Base-by-base conservation (phyloP, 1,139 yeast genomes). In the Yamadazyma jaroonii region DNA sequence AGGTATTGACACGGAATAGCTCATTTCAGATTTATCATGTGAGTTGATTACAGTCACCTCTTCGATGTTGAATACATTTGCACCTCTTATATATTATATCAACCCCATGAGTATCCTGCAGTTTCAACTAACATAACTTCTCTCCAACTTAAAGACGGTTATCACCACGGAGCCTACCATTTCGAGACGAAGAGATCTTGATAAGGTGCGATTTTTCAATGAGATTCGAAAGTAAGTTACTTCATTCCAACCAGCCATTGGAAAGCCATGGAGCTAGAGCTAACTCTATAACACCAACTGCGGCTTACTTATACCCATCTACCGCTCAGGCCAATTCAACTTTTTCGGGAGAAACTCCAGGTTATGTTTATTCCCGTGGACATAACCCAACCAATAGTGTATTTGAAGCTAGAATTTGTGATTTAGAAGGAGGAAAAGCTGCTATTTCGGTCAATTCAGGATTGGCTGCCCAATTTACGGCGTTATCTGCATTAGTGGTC, bases 381-480 rank as follows among this genome's bases (percentile, higher is more conserved):
- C 83, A 78, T 77, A 90, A 90, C 69, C 97, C 97, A 44, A 90
- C 97, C 46, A 81, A 74, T 42, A 95, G 85, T 50, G 92, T 85
- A 25, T 84, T 90, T 47, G 97, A 90, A 64, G 78, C 85, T 59
- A 79, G 97, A 67, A 74, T 90, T 38, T 92, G 96, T 40, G 94
- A 95, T 35, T 74, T 90, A 45, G 97, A 90, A 66, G 84, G 84
- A 40, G 97, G 97, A 54, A 81, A 81, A 39, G 95, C 84, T 43
- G 97, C 95, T 3, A 64, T 90, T 42, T 94, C 95, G 10, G 84
- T 84, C 21, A 64, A 95, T 20, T 88, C 96, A 9, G 97, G 97
- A 42, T 96, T 88, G 65, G 90, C 96, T 39, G 96, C 97, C 25
- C 96, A 88, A 61, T 77, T 87, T 52, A 60, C 85, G 42, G 95